Conservation (phyloP, 257 asterid species). For the Solanum clarkiae region DNA sequence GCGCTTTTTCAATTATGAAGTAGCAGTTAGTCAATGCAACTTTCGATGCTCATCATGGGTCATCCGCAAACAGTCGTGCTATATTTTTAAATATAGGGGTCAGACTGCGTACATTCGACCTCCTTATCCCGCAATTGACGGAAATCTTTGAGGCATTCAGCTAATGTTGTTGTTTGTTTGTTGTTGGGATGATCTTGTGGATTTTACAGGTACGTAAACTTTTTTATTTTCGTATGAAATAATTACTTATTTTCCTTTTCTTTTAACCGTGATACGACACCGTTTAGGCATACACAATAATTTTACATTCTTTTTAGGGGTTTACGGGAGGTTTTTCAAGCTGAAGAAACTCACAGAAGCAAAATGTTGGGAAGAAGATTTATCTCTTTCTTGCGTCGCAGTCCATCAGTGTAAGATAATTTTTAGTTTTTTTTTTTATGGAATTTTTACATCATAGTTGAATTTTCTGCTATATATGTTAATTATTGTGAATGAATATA, state of each 20-base stretch:
- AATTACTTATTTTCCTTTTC: neutral
- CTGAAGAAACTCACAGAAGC: neutral
- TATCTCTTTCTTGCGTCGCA: constrained; percentile 14
- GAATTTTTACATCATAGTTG: neutral
- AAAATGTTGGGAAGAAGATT: constrained; percentile 29
- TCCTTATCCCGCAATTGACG: too few relatives aligned
- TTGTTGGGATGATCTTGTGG: too few relatives aligned
- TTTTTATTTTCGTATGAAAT: neutral
- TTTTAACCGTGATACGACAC: neutral
- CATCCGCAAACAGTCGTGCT: too few relatives aligned
- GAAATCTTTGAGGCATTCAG: too few relatives aligned
- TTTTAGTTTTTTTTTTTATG: neutral
- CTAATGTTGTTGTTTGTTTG: too few relatives aligned
- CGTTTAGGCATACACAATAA: neutral
- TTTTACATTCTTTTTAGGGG: neutral
- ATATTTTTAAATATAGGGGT: too few relatives aligned
- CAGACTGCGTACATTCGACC: too few relatives aligned
- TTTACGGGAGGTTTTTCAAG: neutral
- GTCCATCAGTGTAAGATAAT: neutral
- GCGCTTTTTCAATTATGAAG: too few relatives aligned
- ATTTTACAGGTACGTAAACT: too few relatives aligned
- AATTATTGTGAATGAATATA: neutral
- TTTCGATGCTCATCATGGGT: too few relatives aligned
- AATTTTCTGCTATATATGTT: neutral
- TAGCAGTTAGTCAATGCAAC: too few relatives aligned